A percentile compares a stretch with the other conserved stretches of the same genome.
phyloP scores from a whole-genome alignment of 352 stramenopile genomes.

The Globisporangium cystogenes region DNA sequence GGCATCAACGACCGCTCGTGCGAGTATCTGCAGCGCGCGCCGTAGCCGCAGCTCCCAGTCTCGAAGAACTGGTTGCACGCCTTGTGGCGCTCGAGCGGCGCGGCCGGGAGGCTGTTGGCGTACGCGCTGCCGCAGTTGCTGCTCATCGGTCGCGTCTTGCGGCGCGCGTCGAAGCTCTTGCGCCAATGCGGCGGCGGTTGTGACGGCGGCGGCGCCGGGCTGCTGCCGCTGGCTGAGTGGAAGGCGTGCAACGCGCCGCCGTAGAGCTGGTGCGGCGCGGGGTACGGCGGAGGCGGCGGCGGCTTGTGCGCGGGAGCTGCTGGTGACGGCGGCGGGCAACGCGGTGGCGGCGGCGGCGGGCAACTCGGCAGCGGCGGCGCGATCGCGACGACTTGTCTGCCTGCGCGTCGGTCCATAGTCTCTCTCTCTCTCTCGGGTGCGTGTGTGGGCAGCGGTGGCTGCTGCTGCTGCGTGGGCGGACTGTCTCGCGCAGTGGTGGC shows the following conservation, averaged over 20 bases:
- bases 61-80: slow-evolving; percentile 40
- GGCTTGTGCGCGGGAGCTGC: neutral
- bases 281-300: slow-evolving; percentile 5
- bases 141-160: neutral
- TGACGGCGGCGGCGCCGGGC: neutral
- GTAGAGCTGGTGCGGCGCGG: slow-evolving; percentile 9
- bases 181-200: neutral
- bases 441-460: neutral
- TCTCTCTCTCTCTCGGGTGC: neutral
- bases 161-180: neutral
- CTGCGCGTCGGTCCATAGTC: neutral
- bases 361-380: neutral
- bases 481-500: too few species aligned
- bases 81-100: neutral
- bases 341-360: slow-evolving; percentile 7
- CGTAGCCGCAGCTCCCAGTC: slow-evolving; percentile 40
- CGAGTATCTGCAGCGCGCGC: slow-evolving; percentile 48
- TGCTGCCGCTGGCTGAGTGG: neutral
- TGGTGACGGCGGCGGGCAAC: neutral
- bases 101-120: slow-evolving; percentile 5
- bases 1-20: slow-evolving; percentile 22
- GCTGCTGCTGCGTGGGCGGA: neutral
- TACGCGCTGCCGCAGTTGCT: slow-evolving; percentile 3
- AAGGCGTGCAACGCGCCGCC: neutral
- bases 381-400: neutral